Percentiles rank a stretch among this genome's conserved stretches.
Evolutionary conservation across 2,329 filamentous ascomycete species (phyloP).

Genomic region (Trichoderma endophyticum): DNA sequence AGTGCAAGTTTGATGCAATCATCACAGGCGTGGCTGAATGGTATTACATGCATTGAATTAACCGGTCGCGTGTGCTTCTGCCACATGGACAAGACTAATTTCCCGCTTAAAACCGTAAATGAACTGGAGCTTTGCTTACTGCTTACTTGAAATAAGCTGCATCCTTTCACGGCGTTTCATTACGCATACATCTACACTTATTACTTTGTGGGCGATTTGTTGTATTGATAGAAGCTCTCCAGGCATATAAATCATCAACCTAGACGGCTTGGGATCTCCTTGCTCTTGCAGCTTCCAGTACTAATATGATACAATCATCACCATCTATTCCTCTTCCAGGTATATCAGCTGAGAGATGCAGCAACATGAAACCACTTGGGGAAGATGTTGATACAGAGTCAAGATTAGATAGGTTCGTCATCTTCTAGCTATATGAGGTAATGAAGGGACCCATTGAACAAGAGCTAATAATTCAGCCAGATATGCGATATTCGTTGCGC

Average conservation of each 20-base stretch:
- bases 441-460: neutral
- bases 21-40: neutral
- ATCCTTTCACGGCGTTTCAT: neutral
- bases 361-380: neutral
- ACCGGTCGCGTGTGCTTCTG: neutral
- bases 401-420: neutral
- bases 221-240: neutral
- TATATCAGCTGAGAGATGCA: neutral
- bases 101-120: neutral
- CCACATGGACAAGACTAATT: neutral
- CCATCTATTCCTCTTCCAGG: neutral
- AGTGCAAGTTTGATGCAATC: neutral
- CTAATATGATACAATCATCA: neutral
- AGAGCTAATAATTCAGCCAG: no score
- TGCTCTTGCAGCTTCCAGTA: neutral
- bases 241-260: neutral
- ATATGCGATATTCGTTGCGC: neutral
- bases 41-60: neutral
- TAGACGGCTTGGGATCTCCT: neutral
- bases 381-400: neutral
- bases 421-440: neutral
- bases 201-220: neutral
- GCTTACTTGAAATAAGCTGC: neutral
- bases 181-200: neutral
- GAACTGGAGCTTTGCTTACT: neutral